These are phyloP conservation scores for Scheffersomyces parashehatae DNA, from an alignment of 1,139 yeast genomes.

Conservation along the genomic window DNA sequence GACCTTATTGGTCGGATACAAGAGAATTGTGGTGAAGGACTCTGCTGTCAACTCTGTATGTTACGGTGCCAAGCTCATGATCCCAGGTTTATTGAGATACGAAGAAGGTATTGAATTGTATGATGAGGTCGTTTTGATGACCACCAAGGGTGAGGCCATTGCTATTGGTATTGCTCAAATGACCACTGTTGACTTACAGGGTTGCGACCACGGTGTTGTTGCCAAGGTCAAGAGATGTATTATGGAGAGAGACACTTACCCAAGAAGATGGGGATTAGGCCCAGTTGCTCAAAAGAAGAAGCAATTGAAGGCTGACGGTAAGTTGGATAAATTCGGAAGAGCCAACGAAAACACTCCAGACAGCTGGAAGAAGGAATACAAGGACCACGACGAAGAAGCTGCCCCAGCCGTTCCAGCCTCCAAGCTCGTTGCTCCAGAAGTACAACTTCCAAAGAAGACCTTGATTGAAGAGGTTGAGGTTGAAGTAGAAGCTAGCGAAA, in stretches of 20 bases:
- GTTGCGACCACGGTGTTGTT: constrained; percentile 98
- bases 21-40: constrained; percentile 96
- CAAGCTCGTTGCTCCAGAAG: constrained; percentile 50
- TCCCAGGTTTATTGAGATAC: constrained; percentile 95
- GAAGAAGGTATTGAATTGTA: constrained; percentile 97
- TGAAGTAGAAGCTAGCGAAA: constrained; percentile 32
- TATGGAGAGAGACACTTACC: constrained; percentile 98
- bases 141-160: constrained; percentile 99
- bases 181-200: constrained; percentile 95
- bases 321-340: constrained; percentile 94
- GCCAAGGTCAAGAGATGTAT: constrained; percentile 99
- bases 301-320: constrained; percentile 96
- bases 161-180: constrained; percentile 98
- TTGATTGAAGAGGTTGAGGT: constrained; percentile 39
- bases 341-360: constrained; percentile 91
- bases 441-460: constrained; percentile 54
- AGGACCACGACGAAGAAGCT: constrained; percentile 72
- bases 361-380: constrained; percentile 86
- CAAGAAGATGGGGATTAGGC: constrained; percentile 99
- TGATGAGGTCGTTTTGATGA: constrained; percentile 96
- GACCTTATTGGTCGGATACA: constrained; percentile 88
- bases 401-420: constrained; percentile 53
- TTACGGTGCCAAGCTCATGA: constrained; percentile 98
- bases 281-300: constrained; percentile 99
- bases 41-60: constrained; percentile 98